Evolutionary conservation across 108 stramenopile genomes (phyloP), one percentile per base, ranked within the genome.

Genomic region (Stephanodiscus triporus): DNA sequence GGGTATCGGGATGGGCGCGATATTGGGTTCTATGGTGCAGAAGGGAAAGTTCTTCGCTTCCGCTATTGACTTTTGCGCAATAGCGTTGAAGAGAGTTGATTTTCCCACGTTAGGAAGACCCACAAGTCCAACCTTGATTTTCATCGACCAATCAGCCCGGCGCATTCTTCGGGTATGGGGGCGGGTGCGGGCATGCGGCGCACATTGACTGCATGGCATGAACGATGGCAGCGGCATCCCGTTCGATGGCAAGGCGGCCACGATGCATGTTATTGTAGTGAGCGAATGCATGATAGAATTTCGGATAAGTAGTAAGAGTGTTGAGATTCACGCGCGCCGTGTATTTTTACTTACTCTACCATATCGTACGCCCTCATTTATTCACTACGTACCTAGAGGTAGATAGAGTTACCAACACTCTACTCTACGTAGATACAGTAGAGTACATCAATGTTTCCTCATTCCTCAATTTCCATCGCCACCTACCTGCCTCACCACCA

Each of bases 11-110:
- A 95, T 88, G 4, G 84, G 76, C 16, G 96, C 89, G 9, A 88
- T 69, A 47, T 98, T 96, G 54, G 98, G 98, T 66, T 98, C 98
- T 49, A 98, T 97, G 57, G 97, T 98, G 72, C 98, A 98, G 87
- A 98, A 99, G n/a, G 98, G 97, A 78, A 90, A 97, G 72, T 96
- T 97, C 27, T 76, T 84, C 0, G 88, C 82, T 10, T 75, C 66
- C 7, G 89, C 89, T 24, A 90, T 68, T 57, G 87, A 64, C 45
- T 86, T 84, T 53, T 80, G 71, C 7, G 85, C 82, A 23, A 98
- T 73, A 9, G 89, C 87, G 74, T 98, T 98, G 70, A 97, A 92
- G 2, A 96, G 83, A 11, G 94, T 89, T 20, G 82, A 84, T 82
- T 98, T 98, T 16, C 97, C 97, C 20, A 97, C 95, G 70, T 98